Base-by-base conservation (phyloP, 441 rosid genomes). In the Populus trichocarpa region DNA sequence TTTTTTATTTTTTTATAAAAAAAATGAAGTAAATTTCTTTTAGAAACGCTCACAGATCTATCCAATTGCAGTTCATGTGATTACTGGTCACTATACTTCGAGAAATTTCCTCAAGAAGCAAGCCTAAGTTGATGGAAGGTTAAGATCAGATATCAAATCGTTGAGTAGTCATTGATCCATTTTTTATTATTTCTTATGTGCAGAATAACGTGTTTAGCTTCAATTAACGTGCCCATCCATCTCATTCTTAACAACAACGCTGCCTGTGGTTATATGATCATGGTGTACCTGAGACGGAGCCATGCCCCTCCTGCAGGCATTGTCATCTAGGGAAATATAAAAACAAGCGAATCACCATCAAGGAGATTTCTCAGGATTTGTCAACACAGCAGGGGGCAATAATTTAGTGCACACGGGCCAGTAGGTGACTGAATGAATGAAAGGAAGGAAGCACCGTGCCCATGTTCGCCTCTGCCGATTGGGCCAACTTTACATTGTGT, bases 401-500 rank as follows among this genome's bases (percentile, higher is more conserved):
- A 68, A 69, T 74, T 70, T 80, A 81, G 73, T 75, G 73, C 46
- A 38, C 35, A 32, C 36, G 71, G 72, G 28, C 77, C 68, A 76
- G 75, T 75, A 61, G 81, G 75, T 67, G 74, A 20, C 63, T 53
- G 64, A 33, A 75, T 77, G 57, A 77, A 78, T 53, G 79, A 38
- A 79, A 72, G 53, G 38, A 50, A 33, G 18, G 66, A 67, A 8
- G 2, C 64, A 16, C 36, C 36, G 36, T 61, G 38, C 20, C 46
- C 67, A 35, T 14, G 65, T 61, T 73, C 18, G 36, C 13, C 11
- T 57, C 8, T 28, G 18, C 32, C 59, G 33, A 76, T 53, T 61
- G 78, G 79, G 82, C 75, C 76, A 23, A 26, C 72, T 35, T 53
- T 23, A n/a, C 32, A 20, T 73, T 18, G 20, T 71, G 66, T 59